Conservation (phyloP, 1,284 basidiomycete species). For the Spongispora temasekensis region DNA sequence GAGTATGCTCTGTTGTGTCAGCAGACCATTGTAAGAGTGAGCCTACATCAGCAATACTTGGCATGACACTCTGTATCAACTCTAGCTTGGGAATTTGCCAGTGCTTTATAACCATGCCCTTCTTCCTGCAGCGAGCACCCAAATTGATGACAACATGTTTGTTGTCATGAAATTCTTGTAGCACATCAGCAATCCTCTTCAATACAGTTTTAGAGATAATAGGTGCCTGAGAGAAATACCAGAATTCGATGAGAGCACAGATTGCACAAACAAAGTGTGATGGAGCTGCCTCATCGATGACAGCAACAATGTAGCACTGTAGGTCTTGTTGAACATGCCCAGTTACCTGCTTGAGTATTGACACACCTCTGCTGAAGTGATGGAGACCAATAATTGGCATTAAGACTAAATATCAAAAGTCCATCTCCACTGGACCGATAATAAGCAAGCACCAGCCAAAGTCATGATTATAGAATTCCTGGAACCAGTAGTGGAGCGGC, state of each 20-base stretch:
- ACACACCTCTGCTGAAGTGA: background rate
- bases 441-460: background rate
- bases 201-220: background rate
- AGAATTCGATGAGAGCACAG: constrained; percentile 26
- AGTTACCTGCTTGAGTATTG: background rate
- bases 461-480: background rate
- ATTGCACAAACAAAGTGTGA: constrained; percentile 27
- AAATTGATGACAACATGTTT: constrained; percentile 13
- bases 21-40: background rate
- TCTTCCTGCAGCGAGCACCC: background rate
- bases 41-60: constrained; percentile 18
- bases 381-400: background rate
- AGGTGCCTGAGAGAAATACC: constrained; percentile 1
- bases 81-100: constrained; percentile 28
- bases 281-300: constrained; percentile 29
- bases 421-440: background rate
- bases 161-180: constrained; percentile 10
- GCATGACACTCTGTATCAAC: constrained; percentile 32
- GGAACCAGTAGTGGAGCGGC: background rate
- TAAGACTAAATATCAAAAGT: background rate
- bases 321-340: background rate
- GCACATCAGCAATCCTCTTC: background rate
- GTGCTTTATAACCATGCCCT: background rate
- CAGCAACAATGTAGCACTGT: constrained; percentile 20
- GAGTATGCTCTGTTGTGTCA: background rate